These are phyloP conservation scores for bread wheat (Triticum aestivum) DNA, from an alignment of 176 grass and related monocot species.

Conservation along the genomic window IWGSC_CS_RefSeq_v2.1 NC_057814.1:188996349-188996848, in stretches of 20 bases:
- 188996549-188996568: not conserved
- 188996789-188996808: slow-evolving; percentile 89
- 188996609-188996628: slow-evolving; percentile 71
- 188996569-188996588: not conserved
- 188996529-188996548: slow-evolving; percentile 7
- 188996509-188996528: not conserved
- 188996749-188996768: slow-evolving; percentile 52
- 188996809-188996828: slow-evolving; percentile 80
- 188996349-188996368: slow-evolving; percentile 5
- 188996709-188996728: slow-evolving; percentile 27
- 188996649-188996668: slow-evolving; percentile 72
- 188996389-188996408: not conserved
- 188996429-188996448: not conserved
- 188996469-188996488: slow-evolving; percentile 12
- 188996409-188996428: slow-evolving; percentile 22
- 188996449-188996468: not conserved
- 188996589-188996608: slow-evolving; percentile 23
- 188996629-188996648: slow-evolving; percentile 60
- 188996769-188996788: slow-evolving; percentile 82
- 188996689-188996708: slow-evolving; percentile 66
- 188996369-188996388: no score
- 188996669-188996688: slow-evolving; percentile 72
- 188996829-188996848: slow-evolving; percentile 72
- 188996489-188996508: not conserved
- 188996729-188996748: slow-evolving; percentile 73